Base-by-base conservation (phyloP, 129 eudicot species). In the Flaveria linearis region DNA sequence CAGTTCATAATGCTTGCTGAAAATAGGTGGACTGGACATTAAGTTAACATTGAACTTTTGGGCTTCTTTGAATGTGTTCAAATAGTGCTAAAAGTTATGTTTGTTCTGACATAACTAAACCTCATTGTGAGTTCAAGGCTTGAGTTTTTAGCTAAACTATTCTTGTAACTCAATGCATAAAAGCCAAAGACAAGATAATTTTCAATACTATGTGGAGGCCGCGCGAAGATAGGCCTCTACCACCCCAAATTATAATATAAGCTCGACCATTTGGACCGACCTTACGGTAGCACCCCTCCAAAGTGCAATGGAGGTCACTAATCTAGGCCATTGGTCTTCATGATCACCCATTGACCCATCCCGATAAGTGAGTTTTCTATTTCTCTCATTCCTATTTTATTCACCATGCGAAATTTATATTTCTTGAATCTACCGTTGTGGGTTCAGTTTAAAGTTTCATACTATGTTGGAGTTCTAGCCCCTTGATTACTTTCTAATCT, bases 221-320 rank as follows among this genome's bases (percentile, higher is more conserved):
- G 85, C 86, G 83, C 85, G 85, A 82, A 87, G 85, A 79, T 85
- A 87, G 64, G 88, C 91, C 86, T 83, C 86, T 75, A 56, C 84
- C 77, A 18, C 17, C 79, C 80, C 85, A 86, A 86, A 86, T 84
- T 84, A 82, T 80, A 83, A 86, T 74, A 80, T 75, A 75, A 80
- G 77, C 84, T 85, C 86, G 65, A 78, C 82, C 65, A 69, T 83
- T 78, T 74, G 77, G 70, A 68, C 73, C 68, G 86, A 83, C 80
- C 83, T 61, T 78, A 78, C 33, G 39, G 6, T 13, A 69, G 82
- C 85, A 71, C 85, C 82, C 82, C 49, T 76, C 16, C 82, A 0
- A 12, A 15, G 79, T 77, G 85, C 85, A 72, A 77, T 82, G 82
- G 7, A 82, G 49, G 82, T 77, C 79, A 77, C 82, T 68, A 64